Base-by-base conservation (phyloP, 371 early-diverging fungal species). In the Syncephalastrum racemosum region DNA sequence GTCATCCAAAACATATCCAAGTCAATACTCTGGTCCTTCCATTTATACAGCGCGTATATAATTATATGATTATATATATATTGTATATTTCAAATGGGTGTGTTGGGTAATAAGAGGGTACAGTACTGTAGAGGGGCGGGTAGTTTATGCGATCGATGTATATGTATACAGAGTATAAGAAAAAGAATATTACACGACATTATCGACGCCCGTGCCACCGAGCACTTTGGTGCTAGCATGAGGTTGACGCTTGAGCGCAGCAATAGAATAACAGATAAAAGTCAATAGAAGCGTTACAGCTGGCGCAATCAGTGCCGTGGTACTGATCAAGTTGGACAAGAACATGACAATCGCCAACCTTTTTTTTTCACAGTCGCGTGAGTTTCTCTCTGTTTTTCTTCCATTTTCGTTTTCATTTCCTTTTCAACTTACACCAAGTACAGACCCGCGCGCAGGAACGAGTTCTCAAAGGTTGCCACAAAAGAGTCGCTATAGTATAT, bases 281-380 rank as follows among this genome's bases (percentile, higher is more conserved):
- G 74, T 64, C 18, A 77, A 47, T 24, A 73, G 44, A 19, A 77
- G 60, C 4, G 67, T 68, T 12, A 69, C 63, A 5, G 72, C 78
- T 8, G 78, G 66, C 8, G 66, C 59, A 36, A 67, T 47, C 22
- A 77, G 60, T 13, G 62, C 15, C 13, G 70, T 70, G 7, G 59
- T 62, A 15, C 59, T 67, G 43, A 73, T 62, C 1, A 50, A 46
- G 18, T 53, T 68, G 4, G 78, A 73, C 20, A 73, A 52, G 46
- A 77, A 73, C 78, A 77, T 77, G 24, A 77, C 53, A 19, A 77
- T 53, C 4, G 72, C 54, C 49, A 77, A 62, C 12, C 73, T 75
- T 39, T 31, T 45, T 48, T 54, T 23, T 5, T 5, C 24, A 4
- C 19, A n/a, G 24, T 13, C 13, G n/a, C 36, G 14, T 53, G 7